Conservation (phyloP, 441 rosid species). For the Populus hybrid region DNA sequence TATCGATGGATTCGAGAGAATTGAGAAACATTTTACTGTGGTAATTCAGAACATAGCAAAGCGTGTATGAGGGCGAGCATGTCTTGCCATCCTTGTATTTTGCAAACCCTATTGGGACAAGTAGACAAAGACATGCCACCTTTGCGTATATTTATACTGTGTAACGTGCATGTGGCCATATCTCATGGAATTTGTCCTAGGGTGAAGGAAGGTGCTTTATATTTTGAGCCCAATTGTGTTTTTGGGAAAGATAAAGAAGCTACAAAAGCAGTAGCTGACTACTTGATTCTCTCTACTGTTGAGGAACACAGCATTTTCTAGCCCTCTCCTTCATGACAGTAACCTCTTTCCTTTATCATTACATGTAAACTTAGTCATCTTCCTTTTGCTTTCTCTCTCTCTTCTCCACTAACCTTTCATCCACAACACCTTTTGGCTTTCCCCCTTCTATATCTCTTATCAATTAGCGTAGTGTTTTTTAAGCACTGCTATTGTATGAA, state of each 20-base stretch:
- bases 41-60: background rate
- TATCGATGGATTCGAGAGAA: background rate
- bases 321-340: slow-evolving; percentile 57
- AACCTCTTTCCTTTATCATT: slow-evolving; percentile 27
- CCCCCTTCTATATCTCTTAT: background rate
- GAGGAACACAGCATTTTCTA: slow-evolving; percentile 8
- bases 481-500: slow-evolving; percentile 3
- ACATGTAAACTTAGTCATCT: background rate
- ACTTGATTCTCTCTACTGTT: slow-evolving; percentile 14
- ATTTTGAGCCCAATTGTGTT: background rate
- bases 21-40: background rate
- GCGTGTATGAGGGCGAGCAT: background rate
- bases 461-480: slow-evolving; percentile 27
- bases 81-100: background rate
- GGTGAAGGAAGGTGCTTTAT: slow-evolving; percentile 23
- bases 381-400: slow-evolving; percentile 13
- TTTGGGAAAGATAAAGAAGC: slow-evolving; percentile 12
- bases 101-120: slow-evolving; percentile 3
- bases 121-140: background rate
- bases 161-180: slow-evolving; percentile 11
- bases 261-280: slow-evolving; percentile 11
- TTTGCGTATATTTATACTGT: background rate
- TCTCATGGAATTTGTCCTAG: slow-evolving; percentile 17
- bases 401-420: slow-evolving; percentile 6
- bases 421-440: slow-evolving; percentile 7